Evolutionary conservation across 2,329 filamentous ascomycete genomes (phyloP), one percentile per base, ranked within the genome.

Genomic region (Trichothecium roseum): DNA sequence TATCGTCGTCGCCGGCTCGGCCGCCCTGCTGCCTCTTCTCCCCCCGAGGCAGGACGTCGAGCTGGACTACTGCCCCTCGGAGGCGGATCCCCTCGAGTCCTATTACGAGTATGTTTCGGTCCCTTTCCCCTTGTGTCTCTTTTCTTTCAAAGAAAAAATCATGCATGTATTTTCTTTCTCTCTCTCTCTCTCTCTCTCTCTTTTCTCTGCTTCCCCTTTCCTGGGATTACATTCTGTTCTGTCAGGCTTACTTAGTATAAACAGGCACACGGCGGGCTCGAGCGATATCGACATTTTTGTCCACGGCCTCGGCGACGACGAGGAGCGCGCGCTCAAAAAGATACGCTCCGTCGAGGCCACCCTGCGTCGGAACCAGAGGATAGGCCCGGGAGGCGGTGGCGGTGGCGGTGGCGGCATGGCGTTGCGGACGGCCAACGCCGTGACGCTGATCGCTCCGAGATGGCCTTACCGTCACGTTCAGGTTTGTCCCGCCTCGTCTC

Each of bases 271-370:
- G 6, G 38, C 38, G 12, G 18, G 18, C 12, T 16, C 33, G 13
- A 39, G 41, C 6, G 83, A 88, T 53, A 79, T 88, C 13, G 83
- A 88, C 51, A 63, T 88, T 3, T 88, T 88, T 49, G 56, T 88
- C 16, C 85, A 86, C 47, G 82, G 77, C 0, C 63, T 87, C 40
- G 73, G 66, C 9, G 70, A 82, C 37, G 64, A 84, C 3, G 35
- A 27, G 46, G n/a, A n/a, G n/a, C n/a, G n/a, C 10, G 83, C 80
- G 0, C 60, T 83, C 13, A 72, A 83, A 50, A 86, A 87, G 61
- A 86, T 87, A 57, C 77, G 77, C 48, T 64, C 81, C 42, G 85
- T 88, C 40, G 83, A 88, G 53, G 56, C 64, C 13, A 67, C 62
- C 13, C 68, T 88, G 46, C 73, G 72, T 31, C 78, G 85, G 87